Conservation (phyloP, 805 yeast genomes). For the Metschnikowia henanensis region DNA sequence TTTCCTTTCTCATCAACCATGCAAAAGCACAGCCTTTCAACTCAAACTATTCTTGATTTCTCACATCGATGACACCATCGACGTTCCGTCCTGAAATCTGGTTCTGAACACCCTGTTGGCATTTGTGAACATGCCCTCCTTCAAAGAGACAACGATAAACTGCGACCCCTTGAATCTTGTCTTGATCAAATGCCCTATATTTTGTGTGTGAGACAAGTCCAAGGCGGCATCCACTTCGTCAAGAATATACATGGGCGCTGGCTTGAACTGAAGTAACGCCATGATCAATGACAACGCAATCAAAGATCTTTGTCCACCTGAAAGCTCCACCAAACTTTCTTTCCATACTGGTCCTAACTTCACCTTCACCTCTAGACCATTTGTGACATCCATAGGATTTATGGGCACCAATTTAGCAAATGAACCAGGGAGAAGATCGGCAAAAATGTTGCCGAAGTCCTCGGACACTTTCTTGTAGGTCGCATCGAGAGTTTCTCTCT, state of each 20-base stretch:
- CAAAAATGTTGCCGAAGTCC: constrained; percentile 89
- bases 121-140: constrained; percentile 97
- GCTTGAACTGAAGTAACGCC: constrained; percentile 91
- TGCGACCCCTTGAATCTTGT: constrained; percentile 95
- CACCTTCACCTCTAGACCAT: constrained; percentile 89
- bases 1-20: no score
- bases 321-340: constrained; percentile 88
- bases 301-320: constrained; percentile 96
- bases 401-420: constrained; percentile 86
- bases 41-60: neutral
- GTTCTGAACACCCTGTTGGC: constrained; percentile 95
- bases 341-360: constrained; percentile 94
- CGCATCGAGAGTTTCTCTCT: constrained; percentile 74
- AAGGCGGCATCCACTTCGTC: constrained; percentile 99
- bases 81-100: constrained; percentile 94
- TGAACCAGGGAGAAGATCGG: constrained; percentile 85
- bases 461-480: constrained; percentile 86
- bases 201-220: constrained; percentile 95
- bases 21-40: neutral
- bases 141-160: constrained; percentile 92
- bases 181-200: constrained; percentile 94
- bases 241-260: constrained; percentile 97
- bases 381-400: constrained; percentile 78
- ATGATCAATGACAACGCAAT: constrained; percentile 89
- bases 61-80: constrained; percentile 77